Base-by-base conservation (phyloP, 305 asterid genomes). In the Ilex paraguariensis region DNA sequence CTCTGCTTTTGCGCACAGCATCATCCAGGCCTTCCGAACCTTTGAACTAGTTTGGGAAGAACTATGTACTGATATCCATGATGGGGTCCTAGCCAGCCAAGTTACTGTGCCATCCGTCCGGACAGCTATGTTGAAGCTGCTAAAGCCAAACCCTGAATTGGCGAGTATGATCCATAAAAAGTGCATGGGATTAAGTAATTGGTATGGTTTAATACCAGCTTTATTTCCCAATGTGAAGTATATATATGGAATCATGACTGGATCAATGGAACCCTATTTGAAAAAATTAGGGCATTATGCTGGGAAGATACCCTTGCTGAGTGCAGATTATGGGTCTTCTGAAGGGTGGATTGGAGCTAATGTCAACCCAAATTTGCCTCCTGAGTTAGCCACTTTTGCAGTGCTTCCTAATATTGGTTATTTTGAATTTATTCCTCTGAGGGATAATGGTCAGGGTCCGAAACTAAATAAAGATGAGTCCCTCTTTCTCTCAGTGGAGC, bases 311-410 rank as follows among this genome's bases (percentile, higher is more conserved):
- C 96, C 96, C 48, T 54, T 93, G 52, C 66, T 84, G 16, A 90
- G 96, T 63, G 97, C 96, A 11, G 97, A 90, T 74, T 93, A 90
- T 59, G 98, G 98, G 9, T 69, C 98, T 59, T 93, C 98, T 1
- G 98, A 93, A 75, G 98, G 98, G 62, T 93, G 98, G 98, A 73
- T 93, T 8, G 97, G 92, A 11, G 94, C 89, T 0, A 93, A 93
- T 57, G 82, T 93, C 13, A 86, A 87, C 52, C 98, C 97, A 7
- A 70, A 70, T 39, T 61, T 81, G 45, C 82, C 96, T 2, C 97
- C 98, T 0, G 98, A 93, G 63, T 15, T 6, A 61, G 92, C 69
- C 21, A 84, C 91, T 31, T 93, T 75, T 62, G 86, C 94, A 0
- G 95, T 93, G 59, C 94, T 87, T 60, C 98, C 98, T 0, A 79